Evolutionary conservation across 371 early-diverging fungal species (phyloP), one percentile per base, ranked within the genome.

Genomic region (Mortierella sp.): DNA sequence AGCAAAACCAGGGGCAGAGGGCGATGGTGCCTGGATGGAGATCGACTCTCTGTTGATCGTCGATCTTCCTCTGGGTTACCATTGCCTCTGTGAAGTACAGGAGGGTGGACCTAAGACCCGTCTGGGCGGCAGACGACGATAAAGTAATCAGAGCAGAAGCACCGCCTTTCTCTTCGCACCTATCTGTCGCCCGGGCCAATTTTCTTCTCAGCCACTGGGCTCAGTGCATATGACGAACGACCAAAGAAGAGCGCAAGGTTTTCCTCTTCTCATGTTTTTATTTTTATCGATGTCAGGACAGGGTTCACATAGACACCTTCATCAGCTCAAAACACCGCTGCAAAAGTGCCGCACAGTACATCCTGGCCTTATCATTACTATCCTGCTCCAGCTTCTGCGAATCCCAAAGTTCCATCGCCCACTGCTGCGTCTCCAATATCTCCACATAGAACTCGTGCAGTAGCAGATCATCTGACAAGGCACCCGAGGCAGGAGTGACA

Each of bases 401-500:
- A 27, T 81, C 85, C 85, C 85, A 84, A 11, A 84, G 49, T 75
- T 84, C 85, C 74, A 81, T 76, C 11, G 81, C 74, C 85, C 85
- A 84, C 21, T 73, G 76, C 21, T 84, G 82, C 54, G 75, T 76
- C 49, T 84, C 85, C 35, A 78, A 35, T 27, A 84, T 78, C 76
- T 84, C 85, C 1, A 74, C 74, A 70, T 71, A 81, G 55, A 84
- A 84, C 27, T 84, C 85, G 21, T 68, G 56, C n/a, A 81, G 35
- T 27, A 84, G 41, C 43, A 84, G 43, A 11, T 75, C 68, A 48
- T 84, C 85, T 43, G 85, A 78, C 24, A 84, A 48, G 14, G 79
- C 29, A 1, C 41, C 70, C 32, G 84, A 71, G 0, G 76, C 63
- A 10, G 85, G 85, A 21, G 81, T 84, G 44, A 81, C n/a, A 75